A percentile compares a stretch with the other conserved stretches of the same genome.
phyloP scores from a whole-genome alignment of 768 basidiomycete genomes.

The Termitomyces sp. region DNA sequence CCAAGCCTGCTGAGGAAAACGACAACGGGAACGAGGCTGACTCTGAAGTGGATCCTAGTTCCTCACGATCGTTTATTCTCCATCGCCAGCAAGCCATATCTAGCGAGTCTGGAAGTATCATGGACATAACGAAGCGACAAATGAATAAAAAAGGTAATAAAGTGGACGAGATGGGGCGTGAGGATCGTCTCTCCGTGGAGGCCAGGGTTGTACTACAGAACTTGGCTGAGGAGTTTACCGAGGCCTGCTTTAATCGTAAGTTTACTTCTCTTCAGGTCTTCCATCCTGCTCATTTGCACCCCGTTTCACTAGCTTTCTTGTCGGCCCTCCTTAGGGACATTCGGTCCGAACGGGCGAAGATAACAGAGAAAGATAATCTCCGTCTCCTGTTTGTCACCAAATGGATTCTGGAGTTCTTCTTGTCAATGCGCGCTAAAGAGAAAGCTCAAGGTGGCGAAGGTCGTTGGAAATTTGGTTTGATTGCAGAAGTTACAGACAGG shows the following conservation, averaged over 20 bases:
- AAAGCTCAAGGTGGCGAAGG: constrained; percentile 21
- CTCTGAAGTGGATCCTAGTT: constrained; percentile 18
- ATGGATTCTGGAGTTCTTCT: constrained; percentile 93
- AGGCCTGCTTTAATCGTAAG: constrained; percentile 87
- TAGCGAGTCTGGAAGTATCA: constrained; percentile 57
- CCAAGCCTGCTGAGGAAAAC: constrained; percentile 7
- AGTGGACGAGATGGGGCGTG: constrained; percentile 61
- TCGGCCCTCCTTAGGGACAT: constrained; percentile 87
- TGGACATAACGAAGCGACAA: constrained; percentile 67
- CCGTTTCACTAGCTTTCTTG: constrained; percentile 66
- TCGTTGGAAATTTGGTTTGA: constrained; percentile 64
- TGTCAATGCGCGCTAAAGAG: constrained; percentile 44
- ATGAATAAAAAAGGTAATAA: constrained; percentile 54
- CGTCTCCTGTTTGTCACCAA: constrained; percentile 82
- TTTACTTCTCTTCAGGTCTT: constrained; percentile 17
- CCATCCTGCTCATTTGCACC: constrained; percentile 1
- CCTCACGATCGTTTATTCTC: constrained; percentile 61
- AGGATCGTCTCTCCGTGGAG: constrained; percentile 65
- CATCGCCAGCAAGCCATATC: constrained; percentile 83
- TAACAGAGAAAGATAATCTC: constrained; percentile 93
- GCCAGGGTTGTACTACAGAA: constrained; percentile 60
- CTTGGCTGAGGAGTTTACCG: constrained; percentile 69
- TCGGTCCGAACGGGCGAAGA: constrained; percentile 83
- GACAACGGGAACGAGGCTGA: constrained; percentile 19
- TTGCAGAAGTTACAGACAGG: constrained; percentile 84